These are phyloP conservation scores for Mallotus nudiflorus DNA, from an alignment of 345 rosid species.

Conservation along the genomic window DNA sequence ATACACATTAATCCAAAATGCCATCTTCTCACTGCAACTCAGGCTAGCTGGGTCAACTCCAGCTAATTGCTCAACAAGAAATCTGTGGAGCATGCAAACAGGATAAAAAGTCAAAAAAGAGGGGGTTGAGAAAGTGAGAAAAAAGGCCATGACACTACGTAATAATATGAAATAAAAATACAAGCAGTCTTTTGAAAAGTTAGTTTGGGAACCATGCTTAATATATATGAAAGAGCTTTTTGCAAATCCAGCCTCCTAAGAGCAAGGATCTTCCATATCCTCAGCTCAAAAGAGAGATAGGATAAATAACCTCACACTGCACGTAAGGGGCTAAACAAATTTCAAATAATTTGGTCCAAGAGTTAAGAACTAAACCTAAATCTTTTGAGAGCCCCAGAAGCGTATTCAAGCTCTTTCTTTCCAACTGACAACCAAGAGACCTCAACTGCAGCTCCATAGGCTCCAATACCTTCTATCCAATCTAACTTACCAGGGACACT, in stretches of 20 bases:
- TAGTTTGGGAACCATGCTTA: background rate
- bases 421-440: constrained; percentile 99
- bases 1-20: constrained; percentile 95
- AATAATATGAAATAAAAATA: background rate
- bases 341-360: background rate
- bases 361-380: constrained; percentile 58
- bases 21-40: constrained; percentile 78
- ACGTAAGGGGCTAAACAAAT: background rate
- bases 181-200: background rate
- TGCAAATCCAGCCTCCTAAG: background rate
- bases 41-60: constrained; percentile 74
- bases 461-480: constrained; percentile 74
- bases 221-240: background rate
- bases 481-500: constrained; percentile 79
- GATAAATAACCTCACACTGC: background rate
- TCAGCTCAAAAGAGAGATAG: background rate
- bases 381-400: constrained; percentile 81
- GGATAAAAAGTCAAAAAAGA: constrained; percentile 1
- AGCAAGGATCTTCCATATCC: background rate
- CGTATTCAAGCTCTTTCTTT: constrained; percentile 88
- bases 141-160: too few relatives aligned
- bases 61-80: constrained; percentile 84
- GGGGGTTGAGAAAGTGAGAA: too few relatives aligned
- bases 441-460: constrained; percentile 61
- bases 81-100: constrained; percentile 43